These are phyloP conservation scores for Trapa incisa DNA, from an alignment of 345 rosid species.

Conservation along the genomic window DNA sequence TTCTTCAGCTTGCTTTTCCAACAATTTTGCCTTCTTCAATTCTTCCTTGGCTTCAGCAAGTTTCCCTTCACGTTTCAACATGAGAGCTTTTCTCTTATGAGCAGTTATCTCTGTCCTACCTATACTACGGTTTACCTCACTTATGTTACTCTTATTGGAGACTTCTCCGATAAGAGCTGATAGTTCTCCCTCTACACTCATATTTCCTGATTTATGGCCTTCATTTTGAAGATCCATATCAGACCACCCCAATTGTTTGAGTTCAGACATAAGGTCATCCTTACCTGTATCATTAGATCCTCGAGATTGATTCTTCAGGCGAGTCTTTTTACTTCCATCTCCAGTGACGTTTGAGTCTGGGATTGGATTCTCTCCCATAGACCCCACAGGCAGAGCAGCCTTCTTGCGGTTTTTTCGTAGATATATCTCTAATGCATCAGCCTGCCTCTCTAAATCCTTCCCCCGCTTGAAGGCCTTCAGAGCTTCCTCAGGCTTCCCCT, in stretches of 20 bases:
- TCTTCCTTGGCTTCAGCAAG: constrained; percentile 97
- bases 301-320: constrained; percentile 24
- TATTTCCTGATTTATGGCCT: constrained; percentile 31
- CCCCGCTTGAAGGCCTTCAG: constrained; percentile 81
- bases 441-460: constrained; percentile 87
- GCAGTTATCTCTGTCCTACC: constrained; percentile 53
- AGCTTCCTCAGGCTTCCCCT: constrained; percentile 83
- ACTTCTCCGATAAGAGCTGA: constrained; percentile 57
- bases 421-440: constrained; percentile 54
- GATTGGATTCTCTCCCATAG: constrained; percentile 19
- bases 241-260: constrained; percentile 76
- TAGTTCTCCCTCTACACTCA: constrained; percentile 81
- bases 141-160: constrained; percentile 24
- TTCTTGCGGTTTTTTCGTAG: constrained; percentile 48
- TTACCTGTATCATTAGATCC: constrained; percentile 31
- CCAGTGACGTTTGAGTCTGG: neutral
- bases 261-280: constrained; percentile 56
- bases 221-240: constrained; percentile 40
- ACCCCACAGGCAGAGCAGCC: constrained; percentile 22
- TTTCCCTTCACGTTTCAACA: constrained; percentile 80
- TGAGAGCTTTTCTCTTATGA: constrained; percentile 68
- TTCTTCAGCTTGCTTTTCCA: constrained; percentile 86
- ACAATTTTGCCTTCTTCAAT: constrained; percentile 66
- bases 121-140: constrained; percentile 21
- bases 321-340: constrained; percentile 33